Base-by-base conservation (phyloP, 1,139 yeast species). In the Yamadazyma aaseri region DNA sequence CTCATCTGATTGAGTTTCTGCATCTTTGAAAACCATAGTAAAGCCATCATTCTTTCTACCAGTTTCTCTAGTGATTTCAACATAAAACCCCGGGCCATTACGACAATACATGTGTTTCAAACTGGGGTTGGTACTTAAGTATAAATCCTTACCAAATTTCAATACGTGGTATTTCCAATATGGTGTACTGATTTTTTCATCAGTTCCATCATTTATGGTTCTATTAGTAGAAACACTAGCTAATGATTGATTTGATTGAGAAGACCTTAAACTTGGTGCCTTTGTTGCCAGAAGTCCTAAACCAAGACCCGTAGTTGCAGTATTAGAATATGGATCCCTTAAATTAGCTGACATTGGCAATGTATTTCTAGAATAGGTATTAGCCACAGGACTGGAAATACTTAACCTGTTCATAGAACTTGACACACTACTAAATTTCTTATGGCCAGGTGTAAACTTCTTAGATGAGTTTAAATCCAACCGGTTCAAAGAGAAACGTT, bases 161-260 rank as follows among this genome's bases (percentile, higher is more conserved):
- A 75, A 52, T 8, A 78, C 59, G 46, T 79, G 86, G 47, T 77
- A 79, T 48, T 79, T 79, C 83, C 84, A 78, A 45, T 74, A 79
- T 14, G 66, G 70, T 13, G 57, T 46, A 12, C 44, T 32, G n/a
- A 34, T 33, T 28, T 32, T 34, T 7, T 33, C 35, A 14, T 40
- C 39, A 13, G 27, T 35, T 11, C 36, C 29, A 17, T 39, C 42
- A 15, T 21, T 10, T 11, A 36, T 29, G 2, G 39, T 28, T 8
- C 28, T 29, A 3, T 8, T 12, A 12, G 31, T 20, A 6, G 25
- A 17, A 5, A 17, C 18, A 22, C 39, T 38, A 8, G 22, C 14
- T 28, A 36, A 31, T 6, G 43, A 36, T 23, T 32, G 39, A 7
- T 20, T 16, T 11, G 39, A 36, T n/a, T 26, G 22, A 6, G 37